Evolutionary conservation across 805 yeast species (phyloP).

Genomic region (Suhomyces kilbournensis): DNA sequence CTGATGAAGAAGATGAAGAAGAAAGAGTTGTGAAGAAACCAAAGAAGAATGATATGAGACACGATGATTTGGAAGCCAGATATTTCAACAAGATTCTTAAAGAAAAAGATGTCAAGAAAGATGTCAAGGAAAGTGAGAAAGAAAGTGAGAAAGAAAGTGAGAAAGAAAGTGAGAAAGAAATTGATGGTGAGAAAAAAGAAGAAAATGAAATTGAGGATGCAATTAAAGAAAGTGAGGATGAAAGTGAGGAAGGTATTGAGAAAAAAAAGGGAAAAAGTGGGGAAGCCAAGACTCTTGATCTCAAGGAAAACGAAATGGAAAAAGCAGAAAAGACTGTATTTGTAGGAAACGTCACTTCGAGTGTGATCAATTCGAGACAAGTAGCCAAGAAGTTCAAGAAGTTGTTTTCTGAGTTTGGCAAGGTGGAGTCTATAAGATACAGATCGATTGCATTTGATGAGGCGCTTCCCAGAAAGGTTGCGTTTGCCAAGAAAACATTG

Average conservation of each 20-base stretch:
- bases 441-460: conserved; percentile 89
- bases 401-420: conserved; percentile 52
- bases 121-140: conserved; percentile 6
- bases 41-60: conserved; percentile 29
- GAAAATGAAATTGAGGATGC: conserved; percentile 11
- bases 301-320: conserved; percentile 68
- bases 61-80: conserved; percentile 53
- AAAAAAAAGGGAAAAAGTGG: conserved; percentile 10
- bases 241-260: conserved; percentile 5
- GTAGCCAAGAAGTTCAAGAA: conserved; percentile 62
- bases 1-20: conserved; percentile 15
- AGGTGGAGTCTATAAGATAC: conserved; percentile 76
- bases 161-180: conserved; percentile 10
- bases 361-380: conserved; percentile 62
- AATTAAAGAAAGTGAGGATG: conserved; percentile 23
- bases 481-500: conserved; percentile 75
- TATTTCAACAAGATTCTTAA: conserved; percentile 51
- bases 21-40: conserved; percentile 13
- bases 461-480: conserved; percentile 86
- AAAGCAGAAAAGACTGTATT: conserved; percentile 85
- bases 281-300: conserved; percentile 50
- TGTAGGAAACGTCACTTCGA: conserved; percentile 76
- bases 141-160: conserved; percentile 15
- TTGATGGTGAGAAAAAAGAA: conserved; percentile 8
- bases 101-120: conserved; percentile 24